phyloP scores from a whole-genome alignment of 1,284 basidiomycete species.

The Moesziomyces parantarcticus region DNA sequence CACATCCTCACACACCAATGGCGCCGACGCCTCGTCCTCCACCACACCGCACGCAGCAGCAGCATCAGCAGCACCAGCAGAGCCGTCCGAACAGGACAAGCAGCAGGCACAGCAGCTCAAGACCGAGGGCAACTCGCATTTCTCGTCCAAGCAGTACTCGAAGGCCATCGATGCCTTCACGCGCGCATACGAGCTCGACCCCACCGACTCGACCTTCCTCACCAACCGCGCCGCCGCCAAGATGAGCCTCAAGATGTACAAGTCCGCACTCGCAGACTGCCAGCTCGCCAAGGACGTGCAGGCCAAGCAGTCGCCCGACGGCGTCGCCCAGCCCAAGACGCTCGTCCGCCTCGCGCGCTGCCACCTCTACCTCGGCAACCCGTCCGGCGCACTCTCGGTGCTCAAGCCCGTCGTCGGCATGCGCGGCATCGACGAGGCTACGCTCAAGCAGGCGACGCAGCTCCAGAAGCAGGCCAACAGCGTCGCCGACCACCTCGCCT shows the following conservation, averaged over 20 bases:
- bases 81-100: slow-evolving; percentile 24
- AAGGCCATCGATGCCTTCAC: slow-evolving; percentile 64
- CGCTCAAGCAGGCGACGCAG: slow-evolving; percentile 46
- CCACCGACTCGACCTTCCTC: slow-evolving; percentile 78
- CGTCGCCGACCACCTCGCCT: slow-evolving; percentile 65
- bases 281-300: slow-evolving; percentile 79
- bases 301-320: slow-evolving; percentile 27
- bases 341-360: slow-evolving; percentile 58
- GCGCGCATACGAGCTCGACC: slow-evolving; percentile 72
- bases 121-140: slow-evolving; percentile 64
- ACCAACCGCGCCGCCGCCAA: slow-evolving; percentile 87
- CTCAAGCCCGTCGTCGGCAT: slow-evolving; percentile 30
- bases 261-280: slow-evolving; percentile 80
- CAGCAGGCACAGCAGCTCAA: slow-evolving; percentile 59
- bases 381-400: slow-evolving; percentile 39
- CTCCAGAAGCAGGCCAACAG: slow-evolving; percentile 48
- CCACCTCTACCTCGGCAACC: slow-evolving; percentile 58
- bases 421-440: slow-evolving; percentile 15
- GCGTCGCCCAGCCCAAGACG: slow-evolving; percentile 53
- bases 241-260: slow-evolving; percentile 82
- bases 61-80: slow-evolving; percentile 1
- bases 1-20: not conserved
- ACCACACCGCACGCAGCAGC: not conserved
- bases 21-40: slow-evolving; percentile 1
- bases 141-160: slow-evolving; percentile 58